These are phyloP conservation scores for Leccinum incarnatum DNA, from an alignment of 768 basidiomycete genomes.

Conservation along the genomic window DNA sequence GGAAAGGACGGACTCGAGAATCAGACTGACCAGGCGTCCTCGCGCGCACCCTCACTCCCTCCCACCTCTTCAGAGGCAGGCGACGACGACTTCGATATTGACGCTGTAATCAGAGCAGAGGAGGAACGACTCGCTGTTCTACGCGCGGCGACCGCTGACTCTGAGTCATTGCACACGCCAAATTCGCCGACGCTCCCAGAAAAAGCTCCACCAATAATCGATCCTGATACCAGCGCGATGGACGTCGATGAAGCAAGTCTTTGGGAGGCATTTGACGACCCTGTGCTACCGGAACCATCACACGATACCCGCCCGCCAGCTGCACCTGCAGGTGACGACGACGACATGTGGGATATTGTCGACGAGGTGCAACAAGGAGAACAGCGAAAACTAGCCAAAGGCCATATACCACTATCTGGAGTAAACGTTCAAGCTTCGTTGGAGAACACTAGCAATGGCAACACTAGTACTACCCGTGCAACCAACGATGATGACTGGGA, in stretches of 20 bases:
- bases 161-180: background rate
- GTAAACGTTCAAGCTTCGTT: conserved; percentile 16
- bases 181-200: conserved; percentile 4
- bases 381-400: conserved; percentile 2
- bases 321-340: conserved; percentile 41
- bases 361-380: conserved; percentile 47
- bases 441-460: conserved; percentile 7
- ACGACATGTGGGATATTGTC: conserved; percentile 73
- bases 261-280: conserved; percentile 31
- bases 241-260: conserved; percentile 40
- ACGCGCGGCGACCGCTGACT: conserved; percentile 12
- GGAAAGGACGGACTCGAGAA: conserved; percentile 12
- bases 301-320: conserved; percentile 1
- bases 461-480: conserved; percentile 10
- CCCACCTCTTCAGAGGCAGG: conserved; percentile 41
- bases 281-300: conserved; percentile 2
- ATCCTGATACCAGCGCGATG: conserved; percentile 12
- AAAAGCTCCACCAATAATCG: conserved; percentile 5
- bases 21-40: conserved; percentile 32
- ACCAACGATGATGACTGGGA: conserved; percentile 58
- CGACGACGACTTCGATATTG: conserved; percentile 51
- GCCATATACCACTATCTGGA: conserved; percentile 26
- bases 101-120: conserved; percentile 48
- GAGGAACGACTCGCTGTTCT: conserved; percentile 33
- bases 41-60: conserved; percentile 39